phyloP scores from a whole-genome alignment of 306 rosid species.

The Prunus davidiana region DNA sequence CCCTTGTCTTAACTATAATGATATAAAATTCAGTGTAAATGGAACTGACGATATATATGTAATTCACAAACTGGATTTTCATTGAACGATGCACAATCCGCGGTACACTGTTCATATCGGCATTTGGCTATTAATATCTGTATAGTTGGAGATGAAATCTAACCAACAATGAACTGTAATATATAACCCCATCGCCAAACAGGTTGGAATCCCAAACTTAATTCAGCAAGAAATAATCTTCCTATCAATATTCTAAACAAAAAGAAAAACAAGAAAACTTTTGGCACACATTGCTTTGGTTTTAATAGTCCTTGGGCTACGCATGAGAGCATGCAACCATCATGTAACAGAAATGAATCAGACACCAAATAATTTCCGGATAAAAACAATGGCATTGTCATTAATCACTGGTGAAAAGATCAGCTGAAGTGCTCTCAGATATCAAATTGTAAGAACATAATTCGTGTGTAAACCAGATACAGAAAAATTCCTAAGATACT shows the following conservation, averaged over 20 bases:
- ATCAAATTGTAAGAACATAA: constrained; percentile 27
- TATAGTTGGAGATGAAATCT: too few species aligned
- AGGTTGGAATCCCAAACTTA: too few species aligned
- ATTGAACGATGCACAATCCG: too few species aligned
- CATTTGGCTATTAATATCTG: too few species aligned
- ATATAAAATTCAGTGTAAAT: too few species aligned
- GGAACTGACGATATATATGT: too few species aligned
- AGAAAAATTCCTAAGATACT: constrained; percentile 20
- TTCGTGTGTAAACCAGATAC: constrained; percentile 21
- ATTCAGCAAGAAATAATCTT: too few species aligned
- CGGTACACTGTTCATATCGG: too few species aligned
- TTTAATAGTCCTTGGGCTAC: not conserved
- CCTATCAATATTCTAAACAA: not conserved
- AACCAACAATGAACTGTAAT: too few species aligned
- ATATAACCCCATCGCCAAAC: too few species aligned
- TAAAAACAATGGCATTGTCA: constrained; percentile 3
- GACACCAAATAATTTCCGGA: constrained; percentile 11
- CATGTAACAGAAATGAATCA: constrained; percentile 4
- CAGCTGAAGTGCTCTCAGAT: constrained; percentile 11
- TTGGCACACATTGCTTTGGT: not conserved
- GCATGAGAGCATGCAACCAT: not conserved
- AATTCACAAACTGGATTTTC: too few species aligned
- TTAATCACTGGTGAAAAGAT: not conserved
- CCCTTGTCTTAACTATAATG: too few species aligned
- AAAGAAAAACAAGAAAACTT: not conserved